These are phyloP conservation scores for Graphium sp. DNA, from an alignment of 2,329 filamentous ascomycete species.

Conservation along the genomic window DNA sequence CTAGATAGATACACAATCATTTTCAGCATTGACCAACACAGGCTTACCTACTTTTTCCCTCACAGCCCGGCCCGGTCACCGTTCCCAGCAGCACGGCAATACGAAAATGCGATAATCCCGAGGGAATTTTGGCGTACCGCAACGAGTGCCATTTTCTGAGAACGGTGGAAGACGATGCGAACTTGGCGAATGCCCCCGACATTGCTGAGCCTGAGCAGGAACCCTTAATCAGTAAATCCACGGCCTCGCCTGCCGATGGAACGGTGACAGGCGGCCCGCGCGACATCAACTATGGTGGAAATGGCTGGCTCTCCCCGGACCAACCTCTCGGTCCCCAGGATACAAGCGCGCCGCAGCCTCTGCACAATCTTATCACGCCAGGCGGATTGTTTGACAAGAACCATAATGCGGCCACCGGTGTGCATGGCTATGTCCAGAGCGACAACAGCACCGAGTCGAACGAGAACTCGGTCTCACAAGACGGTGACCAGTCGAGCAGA, in stretches of 20 bases:
- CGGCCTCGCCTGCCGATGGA: no score
- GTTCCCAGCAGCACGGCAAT: conserved; percentile 1
- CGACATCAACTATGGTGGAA: no score
- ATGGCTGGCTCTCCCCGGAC: no score
- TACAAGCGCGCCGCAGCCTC: no score
- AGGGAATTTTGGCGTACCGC: conserved; percentile 25
- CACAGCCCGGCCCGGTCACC: neutral
- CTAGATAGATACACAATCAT: no score
- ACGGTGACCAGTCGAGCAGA: conserved; percentile 33
- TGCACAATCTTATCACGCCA: no score
- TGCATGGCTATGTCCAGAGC: conserved; percentile 20
- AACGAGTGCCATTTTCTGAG: conserved; percentile 27
- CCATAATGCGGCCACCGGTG: conserved; percentile 10
- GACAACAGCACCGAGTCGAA: conserved; percentile 26
- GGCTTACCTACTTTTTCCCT: neutral
- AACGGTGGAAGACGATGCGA: conserved; percentile 19
- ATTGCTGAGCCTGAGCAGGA: conserved; percentile 19
- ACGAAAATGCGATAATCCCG: conserved; percentile 15
- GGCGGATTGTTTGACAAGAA: conserved; percentile 16
- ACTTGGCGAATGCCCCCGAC: conserved; percentile 19
- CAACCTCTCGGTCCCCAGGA: no score
- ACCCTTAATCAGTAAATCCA: conserved; percentile 12
- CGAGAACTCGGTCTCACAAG: conserved; percentile 29
- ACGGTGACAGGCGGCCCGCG: no score
- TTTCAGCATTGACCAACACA: neutral